Percentiles rank a stretch among this genome's conserved stretches.
Conservation (phyloP, 495 filamentous ascomycete genomes). For the Clohesyomyces aquaticus region DNA sequence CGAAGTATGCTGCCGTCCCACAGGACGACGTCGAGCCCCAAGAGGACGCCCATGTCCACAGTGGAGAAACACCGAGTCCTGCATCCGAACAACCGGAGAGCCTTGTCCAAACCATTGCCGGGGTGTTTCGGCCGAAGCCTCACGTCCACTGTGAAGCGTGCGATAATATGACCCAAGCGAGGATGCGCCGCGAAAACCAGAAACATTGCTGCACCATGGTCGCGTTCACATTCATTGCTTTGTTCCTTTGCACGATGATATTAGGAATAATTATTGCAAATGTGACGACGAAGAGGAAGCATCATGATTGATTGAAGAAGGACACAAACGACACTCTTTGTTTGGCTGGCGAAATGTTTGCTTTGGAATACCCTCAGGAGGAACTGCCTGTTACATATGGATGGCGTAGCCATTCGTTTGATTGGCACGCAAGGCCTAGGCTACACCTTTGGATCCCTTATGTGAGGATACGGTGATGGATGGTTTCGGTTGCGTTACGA, state of each 20-base stretch:
- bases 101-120: slow-evolving; percentile 19
- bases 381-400: too few species aligned
- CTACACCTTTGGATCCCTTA: too few species aligned
- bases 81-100: slow-evolving; percentile 3
- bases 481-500: too few species aligned
- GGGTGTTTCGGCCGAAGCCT: slow-evolving; percentile 27
- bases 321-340: not conserved
- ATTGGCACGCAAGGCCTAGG: too few species aligned
- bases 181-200: slow-evolving; percentile 18
- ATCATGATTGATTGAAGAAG: slow-evolving; percentile 2
- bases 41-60: slow-evolving; percentile 11
- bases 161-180: slow-evolving; percentile 13
- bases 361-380: too few species aligned
- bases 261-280: slow-evolving; percentile 19
- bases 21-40: slow-evolving; percentile 26
- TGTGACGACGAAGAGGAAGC: not conserved
- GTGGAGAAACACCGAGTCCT: not conserved
- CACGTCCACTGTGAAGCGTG: slow-evolving; percentile 28
- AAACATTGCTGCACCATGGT: slow-evolving; percentile 26
- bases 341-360: not conserved
- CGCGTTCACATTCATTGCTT: slow-evolving; percentile 19
- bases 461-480: too few species aligned
- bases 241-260: slow-evolving; percentile 19
- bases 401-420: too few species aligned
- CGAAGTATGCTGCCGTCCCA: slow-evolving; percentile 21